These are phyloP conservation scores for Monilinia laxa DNA, from an alignment of 2,329 filamentous ascomycete species.

Conservation along the genomic window DNA sequence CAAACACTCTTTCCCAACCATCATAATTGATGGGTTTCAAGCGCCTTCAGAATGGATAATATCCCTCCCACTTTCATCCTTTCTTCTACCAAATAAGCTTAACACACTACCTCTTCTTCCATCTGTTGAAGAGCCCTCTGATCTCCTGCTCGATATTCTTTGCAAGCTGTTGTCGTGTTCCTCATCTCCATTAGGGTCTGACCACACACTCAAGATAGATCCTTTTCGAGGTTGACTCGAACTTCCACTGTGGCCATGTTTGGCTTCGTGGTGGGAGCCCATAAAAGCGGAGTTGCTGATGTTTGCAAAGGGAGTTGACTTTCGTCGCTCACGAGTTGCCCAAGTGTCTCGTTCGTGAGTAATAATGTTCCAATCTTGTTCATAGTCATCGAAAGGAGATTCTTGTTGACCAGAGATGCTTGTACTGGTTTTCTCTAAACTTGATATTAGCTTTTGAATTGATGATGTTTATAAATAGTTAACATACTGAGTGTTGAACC, in stretches of 20 bases:
- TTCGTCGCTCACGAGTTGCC: slow-evolving; percentile 13
- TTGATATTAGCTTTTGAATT: neutral
- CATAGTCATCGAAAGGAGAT: slow-evolving; percentile 21
- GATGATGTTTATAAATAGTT: neutral
- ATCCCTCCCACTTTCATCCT: slow-evolving; percentile 20
- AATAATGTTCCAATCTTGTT: slow-evolving; percentile 20
- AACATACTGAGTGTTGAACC: slow-evolving; percentile 12
- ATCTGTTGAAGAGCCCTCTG: neutral
- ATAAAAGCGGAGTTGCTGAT: slow-evolving; percentile 20
- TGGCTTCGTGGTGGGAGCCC: slow-evolving; percentile 11
- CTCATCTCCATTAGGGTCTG: slow-evolving; percentile 14
- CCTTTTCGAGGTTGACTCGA: slow-evolving; percentile 3
- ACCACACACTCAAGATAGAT: slow-evolving; percentile 19
- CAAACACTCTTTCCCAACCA: neutral
- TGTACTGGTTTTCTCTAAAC: slow-evolving; percentile 9
- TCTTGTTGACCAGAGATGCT: neutral
- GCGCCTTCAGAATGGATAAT: slow-evolving; percentile 17
- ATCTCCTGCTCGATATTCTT: slow-evolving; percentile 17
- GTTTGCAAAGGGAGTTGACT: slow-evolving; percentile 17
- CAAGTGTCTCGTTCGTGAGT: slow-evolving; percentile 15
- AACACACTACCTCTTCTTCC: slow-evolving; percentile 15
- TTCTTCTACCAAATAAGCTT: slow-evolving; percentile 8
- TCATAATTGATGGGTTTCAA: neutral
- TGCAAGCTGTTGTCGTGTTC: neutral
- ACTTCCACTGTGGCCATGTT: slow-evolving; percentile 6